phyloP scores from a whole-genome alignment of 176 grass and related monocot species.

The Aegilops sharonensis region DNA sequence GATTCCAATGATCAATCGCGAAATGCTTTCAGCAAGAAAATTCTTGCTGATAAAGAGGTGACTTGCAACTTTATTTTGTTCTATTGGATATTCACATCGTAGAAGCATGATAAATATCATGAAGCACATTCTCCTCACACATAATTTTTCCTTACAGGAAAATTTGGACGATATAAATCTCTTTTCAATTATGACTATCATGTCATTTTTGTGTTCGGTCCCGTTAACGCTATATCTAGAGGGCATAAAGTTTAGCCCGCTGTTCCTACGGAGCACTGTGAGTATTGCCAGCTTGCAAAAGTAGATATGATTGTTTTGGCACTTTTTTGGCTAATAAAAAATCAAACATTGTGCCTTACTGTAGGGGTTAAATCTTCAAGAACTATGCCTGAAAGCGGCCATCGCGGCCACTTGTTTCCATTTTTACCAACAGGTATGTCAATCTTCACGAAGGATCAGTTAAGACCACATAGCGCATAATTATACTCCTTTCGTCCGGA shows the following conservation, averaged over 20 bases:
- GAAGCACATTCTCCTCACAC: background rate
- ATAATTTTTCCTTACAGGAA: slow-evolving; percentile 44
- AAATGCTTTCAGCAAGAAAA: slow-evolving; percentile 86
- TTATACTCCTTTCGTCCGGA: no score
- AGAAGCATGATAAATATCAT: background rate
- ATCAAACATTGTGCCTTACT: slow-evolving; percentile 13
- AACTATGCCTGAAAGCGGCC: slow-evolving; percentile 61
- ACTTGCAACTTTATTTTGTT: background rate
- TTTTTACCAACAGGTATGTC: slow-evolving; percentile 86
- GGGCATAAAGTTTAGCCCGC: slow-evolving; percentile 72
- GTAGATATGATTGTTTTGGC: background rate
- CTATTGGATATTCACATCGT: background rate
- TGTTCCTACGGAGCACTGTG: slow-evolving; percentile 68
- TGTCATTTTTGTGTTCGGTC: slow-evolving; percentile 76
- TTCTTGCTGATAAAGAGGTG: slow-evolving; percentile 80
- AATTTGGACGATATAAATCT: slow-evolving; percentile 81
- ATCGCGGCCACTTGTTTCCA: slow-evolving; percentile 78
- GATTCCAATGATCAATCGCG: slow-evolving; percentile 85
- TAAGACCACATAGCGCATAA: no score
- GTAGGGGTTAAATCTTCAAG: slow-evolving; percentile 73
- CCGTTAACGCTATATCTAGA: slow-evolving; percentile 65
- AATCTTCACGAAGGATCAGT: background rate
- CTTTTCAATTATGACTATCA: slow-evolving; percentile 88
- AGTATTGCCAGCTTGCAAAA: slow-evolving; percentile 28
- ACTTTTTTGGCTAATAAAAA: background rate